Base-by-base conservation (phyloP, 306 rosid species). In the Rosa rugosa region DNA sequence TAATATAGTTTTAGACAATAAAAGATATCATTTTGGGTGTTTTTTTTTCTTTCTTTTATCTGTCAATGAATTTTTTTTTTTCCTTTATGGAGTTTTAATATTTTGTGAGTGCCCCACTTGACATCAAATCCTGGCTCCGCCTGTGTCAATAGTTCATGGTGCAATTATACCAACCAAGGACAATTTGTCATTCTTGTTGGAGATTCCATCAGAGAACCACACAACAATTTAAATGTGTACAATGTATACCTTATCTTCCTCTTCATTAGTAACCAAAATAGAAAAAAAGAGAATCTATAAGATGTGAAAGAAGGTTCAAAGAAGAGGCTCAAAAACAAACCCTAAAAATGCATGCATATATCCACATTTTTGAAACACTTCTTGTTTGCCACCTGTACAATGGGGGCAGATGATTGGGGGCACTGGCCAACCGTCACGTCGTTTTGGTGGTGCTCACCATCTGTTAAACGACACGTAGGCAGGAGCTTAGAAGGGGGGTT, bases 391-490 rank as follows among this genome's bases (percentile, higher is more conserved):
- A 31, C 72, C 47, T 75, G 72, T 41, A 7, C 22, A 11, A 31
- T 31, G 34, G 34, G 53, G 22, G 72, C 16, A 60, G 57, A 75
- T 75, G 57, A 59, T 59, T 42, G 57, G 69, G 56, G 57, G 57
- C 27, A 27, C 4, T 75, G 69, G 45, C 18, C 71, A 46, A 31
- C 38, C n/a, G 22, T 50, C 60, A 62, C 27, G 79, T 45, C 60
- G 57, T 27, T 62, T 46, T 18, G 6, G 11, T 10, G 40, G 34
- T 3, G 27, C 45, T 62, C 59, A 62, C 71, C 79, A 17, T 1
- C 8, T 16, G 6, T 4, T 2, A 18, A 62, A 6, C 60, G 36
- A 41, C 78, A 57, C 78, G 78, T 8, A 2, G 59, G 45, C 20
- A 2, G 12, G 42, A 11, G 41, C 40, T 31, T 20, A 20, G 36